Evolutionary conservation across 1,139 yeast species (phyloP).

Genomic region (Lodderomyces metapsilosis): DNA sequence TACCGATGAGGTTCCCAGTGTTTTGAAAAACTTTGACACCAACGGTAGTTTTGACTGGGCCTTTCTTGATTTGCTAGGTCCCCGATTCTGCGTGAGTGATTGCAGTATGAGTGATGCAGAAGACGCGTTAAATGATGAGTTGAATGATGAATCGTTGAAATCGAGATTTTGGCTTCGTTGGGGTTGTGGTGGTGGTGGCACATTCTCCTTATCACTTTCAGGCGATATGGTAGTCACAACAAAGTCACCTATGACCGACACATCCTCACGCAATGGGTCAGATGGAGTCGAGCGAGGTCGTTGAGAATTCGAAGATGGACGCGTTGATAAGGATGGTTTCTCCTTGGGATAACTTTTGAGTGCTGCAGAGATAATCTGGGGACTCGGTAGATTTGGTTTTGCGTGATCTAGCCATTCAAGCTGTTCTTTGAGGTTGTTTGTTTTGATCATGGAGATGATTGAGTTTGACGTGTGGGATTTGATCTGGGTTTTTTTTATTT

Average conservation of each 20-base stretch:
- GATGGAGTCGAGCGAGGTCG: neutral
- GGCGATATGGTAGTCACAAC: constrained; percentile 4
- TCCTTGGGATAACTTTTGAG: constrained; percentile 18
- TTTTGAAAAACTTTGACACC: constrained; percentile 4
- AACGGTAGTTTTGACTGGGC: constrained; percentile 5
- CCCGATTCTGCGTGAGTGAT: neutral
- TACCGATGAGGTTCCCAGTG: neutral
- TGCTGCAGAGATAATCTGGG: constrained; percentile 7
- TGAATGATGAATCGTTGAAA: neutral
- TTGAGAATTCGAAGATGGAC: neutral
- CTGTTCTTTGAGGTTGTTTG: constrained; percentile 14
- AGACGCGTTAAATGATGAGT: constrained; percentile 3
- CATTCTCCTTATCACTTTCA: constrained; percentile 6
- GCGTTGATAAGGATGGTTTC: constrained; percentile 2
- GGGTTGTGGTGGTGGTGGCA: constrained; percentile 6
- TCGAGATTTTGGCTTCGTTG: neutral
- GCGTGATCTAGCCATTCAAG: constrained; percentile 15
- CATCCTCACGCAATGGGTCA: neutral
- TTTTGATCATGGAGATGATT: constrained; percentile 8
- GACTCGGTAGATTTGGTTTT: constrained; percentile 14
- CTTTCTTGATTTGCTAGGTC: neutral
- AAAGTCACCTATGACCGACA: constrained; percentile 1
- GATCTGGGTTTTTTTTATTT: neutral
- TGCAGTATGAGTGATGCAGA: neutral
- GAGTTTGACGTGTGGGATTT: neutral